Base-by-base conservation (phyloP, 306 rosid genomes). In the Elaeagnus macrophylla region DNA sequence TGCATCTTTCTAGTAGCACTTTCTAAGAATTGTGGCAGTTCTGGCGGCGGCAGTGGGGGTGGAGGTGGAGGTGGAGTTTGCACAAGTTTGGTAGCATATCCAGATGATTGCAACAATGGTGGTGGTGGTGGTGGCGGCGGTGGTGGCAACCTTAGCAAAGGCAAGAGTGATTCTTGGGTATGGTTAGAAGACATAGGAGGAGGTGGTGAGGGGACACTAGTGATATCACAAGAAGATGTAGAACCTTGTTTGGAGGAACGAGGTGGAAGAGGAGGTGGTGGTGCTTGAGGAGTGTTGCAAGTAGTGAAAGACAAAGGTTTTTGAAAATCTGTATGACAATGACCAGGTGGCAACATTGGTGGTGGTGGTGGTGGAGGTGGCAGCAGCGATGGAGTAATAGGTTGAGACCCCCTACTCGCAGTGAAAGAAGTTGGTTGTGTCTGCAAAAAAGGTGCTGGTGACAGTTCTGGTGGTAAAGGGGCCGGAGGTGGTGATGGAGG, bases 41-140 rank as follows among this genome's bases (percentile, higher is more conserved):
- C 32, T 25, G 64, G 68, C 2, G 71, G 57, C 7, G 73, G 48
- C 6, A 42, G 61, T 4, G 38, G 62, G 1, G 65, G 56, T 0
- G 52, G 59, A 20, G 72, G 72, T 0, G 69, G 56, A 1, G 75
- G 62, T 2, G 75, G 16, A 9, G 25, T 11, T 37, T 20, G 53
- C n/a, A 42, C 25, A 10, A 14, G 19, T 53, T 46, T 40, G 11
- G 20, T 56, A 37, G 56, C 8, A 44, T 25, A 2, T 25, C 32
- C 4, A 25, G 32, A 25, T 25, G 32, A 25, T 25, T 25, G 45
- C 37, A 25, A 59, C 25, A 59, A 17, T 57, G 16, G 62, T 52
- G 66, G 64, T 50, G 45, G 54, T 12, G 64, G 68, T 3, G 71
- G 57, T 10, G 73, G 48, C 3, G 49, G 61, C 6, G 38, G 62